Percentiles rank a stretch among this genome's conserved stretches.
Conservation (phyloP, 192 early-diverging fungal species). For the Glomus cerebriforme region DNA sequence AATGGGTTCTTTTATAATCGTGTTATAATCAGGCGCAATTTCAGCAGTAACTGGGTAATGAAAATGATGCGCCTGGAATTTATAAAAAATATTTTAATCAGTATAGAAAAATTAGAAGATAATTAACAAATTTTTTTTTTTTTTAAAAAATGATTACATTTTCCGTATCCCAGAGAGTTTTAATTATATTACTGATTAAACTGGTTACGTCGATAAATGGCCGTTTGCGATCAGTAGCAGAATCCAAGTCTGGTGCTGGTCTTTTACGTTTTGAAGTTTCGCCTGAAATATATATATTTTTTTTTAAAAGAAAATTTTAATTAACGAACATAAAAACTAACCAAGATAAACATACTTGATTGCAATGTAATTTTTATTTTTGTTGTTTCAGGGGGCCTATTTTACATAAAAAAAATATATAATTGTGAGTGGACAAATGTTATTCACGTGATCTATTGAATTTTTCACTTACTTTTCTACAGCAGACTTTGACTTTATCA, state of each 20-base stretch:
- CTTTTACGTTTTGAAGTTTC: background rate
- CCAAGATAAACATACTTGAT: background rate
- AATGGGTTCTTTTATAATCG: conserved; percentile 52
- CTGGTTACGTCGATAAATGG: background rate
- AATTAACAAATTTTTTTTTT: no score
- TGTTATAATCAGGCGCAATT: conserved; percentile 55
- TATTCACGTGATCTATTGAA: background rate
- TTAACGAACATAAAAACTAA: background rate
- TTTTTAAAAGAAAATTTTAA: background rate
- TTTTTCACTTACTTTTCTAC: background rate
- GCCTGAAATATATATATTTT: background rate
- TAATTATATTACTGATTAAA: background rate
- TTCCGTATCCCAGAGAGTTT: background rate
- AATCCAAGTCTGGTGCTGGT: background rate
- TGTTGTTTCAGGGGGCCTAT: background rate
- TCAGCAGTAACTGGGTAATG: conserved; percentile 46
- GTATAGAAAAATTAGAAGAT: background rate
- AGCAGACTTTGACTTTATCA: conserved; percentile 3
- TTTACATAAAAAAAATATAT: background rate
- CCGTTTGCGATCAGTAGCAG: background rate
- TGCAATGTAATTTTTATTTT: background rate
- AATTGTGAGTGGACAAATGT: background rate
- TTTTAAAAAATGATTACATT: background rate
- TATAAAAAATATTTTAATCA: background rate
- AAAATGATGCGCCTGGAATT: background rate